These are phyloP conservation scores for Boletus rubescentipes DNA, from an alignment of 768 basidiomycete genomes.

Conservation along the genomic window DNA sequence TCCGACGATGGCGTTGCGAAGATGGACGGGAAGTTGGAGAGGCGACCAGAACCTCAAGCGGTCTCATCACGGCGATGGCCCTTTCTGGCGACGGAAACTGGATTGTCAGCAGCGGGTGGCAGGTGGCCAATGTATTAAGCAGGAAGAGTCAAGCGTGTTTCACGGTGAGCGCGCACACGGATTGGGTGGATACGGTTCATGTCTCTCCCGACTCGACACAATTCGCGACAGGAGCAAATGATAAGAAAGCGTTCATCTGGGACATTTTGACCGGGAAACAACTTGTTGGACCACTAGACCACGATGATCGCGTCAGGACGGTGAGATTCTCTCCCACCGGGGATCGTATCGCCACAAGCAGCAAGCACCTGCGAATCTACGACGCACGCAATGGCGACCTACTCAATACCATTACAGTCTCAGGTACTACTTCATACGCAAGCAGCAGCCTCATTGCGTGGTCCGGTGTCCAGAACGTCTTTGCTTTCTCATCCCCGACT, in stretches of 20 bases:
- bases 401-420: background rate
- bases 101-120: background rate
- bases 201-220: background rate
- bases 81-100: background rate
- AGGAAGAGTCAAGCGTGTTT: background rate
- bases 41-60: background rate
- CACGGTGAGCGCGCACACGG: background rate
- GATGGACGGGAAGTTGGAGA: background rate
- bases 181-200: conserved; percentile 1
- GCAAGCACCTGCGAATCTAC: background rate
- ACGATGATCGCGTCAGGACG: background rate
- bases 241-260: conserved; percentile 2
- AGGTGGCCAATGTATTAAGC: background rate
- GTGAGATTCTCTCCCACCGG: conserved; percentile 11
- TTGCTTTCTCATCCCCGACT: background rate
- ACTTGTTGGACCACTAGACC: conserved; percentile 6
- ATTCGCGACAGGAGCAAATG: conserved; percentile 1
- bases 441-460: background rate
- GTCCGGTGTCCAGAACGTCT: background rate
- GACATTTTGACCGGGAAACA: conserved; percentile 1
- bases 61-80: background rate
- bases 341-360: background rate
- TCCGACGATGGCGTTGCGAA: background rate
- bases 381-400: background rate
- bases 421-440: background rate